Base-by-base conservation (phyloP, 2,329 filamentous ascomycete species). In the Fusarium xyrophilum region DNA sequence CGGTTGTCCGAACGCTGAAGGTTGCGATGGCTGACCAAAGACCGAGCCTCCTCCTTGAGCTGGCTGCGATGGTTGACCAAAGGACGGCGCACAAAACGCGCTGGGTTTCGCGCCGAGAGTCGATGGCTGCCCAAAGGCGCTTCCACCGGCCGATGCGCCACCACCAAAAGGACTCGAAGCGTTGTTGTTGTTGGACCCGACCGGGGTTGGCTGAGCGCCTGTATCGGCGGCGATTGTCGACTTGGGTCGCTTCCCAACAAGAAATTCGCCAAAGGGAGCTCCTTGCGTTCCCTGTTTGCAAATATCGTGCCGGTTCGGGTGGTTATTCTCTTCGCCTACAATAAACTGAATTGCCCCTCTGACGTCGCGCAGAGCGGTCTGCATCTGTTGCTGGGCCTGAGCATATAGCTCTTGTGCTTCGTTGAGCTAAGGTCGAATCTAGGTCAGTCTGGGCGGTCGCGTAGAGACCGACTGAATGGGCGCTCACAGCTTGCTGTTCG, bases 271-370 rank as follows among this genome's bases (percentile, higher is more conserved):
- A 58, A 79, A 82, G 0, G 81, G 80, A 11, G 78, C 79, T n/a
- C 80, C 78, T n/a, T 81, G 78, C 1, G 75, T 81, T 47, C 79
- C 79, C 67, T 83, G 79, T 57, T 83, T 80, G 76, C 85, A 86
- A 23, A 89, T 82, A 68, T 94, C 91, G 54, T 85, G 81, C 40
- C 93, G 86, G 74, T 96, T 96, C 2, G 92, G 92, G 72, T 93
- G 92, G 40, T 88, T 86, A 55, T 91, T 88, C 56, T 86, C 87
- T 25, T 85, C 87, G 8, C 88, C 84, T 13, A 89, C 74, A 17
- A 96, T 81, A 74, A 90, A 96, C 56, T 88, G 85, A 44, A 91
- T 83, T 2, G 94, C 93, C 5, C 89, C 91, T 63, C 90, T 84
- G 13, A 92, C 77, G 72, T 96, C 90, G 63, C 82, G 85, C 2